A percentile compares a stretch with the other conserved stretches of the same genome.
Evolutionary conservation across 441 rosid genomes (phyloP).

Genomic region (Adansonia gregorii): DNA sequence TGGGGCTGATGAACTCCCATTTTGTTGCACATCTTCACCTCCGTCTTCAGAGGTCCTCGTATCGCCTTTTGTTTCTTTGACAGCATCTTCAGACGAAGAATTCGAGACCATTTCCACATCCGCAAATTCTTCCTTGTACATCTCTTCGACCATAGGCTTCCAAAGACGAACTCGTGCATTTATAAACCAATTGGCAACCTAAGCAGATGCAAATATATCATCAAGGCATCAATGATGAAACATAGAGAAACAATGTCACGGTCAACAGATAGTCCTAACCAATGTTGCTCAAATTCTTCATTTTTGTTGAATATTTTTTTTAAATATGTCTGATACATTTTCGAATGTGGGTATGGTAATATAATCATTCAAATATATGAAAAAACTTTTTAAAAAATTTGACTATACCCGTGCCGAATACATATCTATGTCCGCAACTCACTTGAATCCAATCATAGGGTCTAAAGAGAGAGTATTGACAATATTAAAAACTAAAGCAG

Average conservation of each 20-base stretch:
- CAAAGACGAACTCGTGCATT: conserved; percentile 92
- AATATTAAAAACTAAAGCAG: too few species aligned
- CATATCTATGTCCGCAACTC: too few species aligned
- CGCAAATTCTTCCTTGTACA: conserved; percentile 88
- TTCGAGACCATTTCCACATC: conserved; percentile 72
- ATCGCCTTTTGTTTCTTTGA: conserved; percentile 43
- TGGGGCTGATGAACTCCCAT: conserved; percentile 45
- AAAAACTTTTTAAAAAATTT: too few species aligned
- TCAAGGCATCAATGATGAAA: conserved; percentile 12
- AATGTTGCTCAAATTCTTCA: background rate
- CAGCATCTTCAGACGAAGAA: conserved; percentile 67
- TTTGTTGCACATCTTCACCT: conserved; percentile 59
- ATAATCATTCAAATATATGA: too few species aligned
- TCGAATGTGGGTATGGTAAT: too few species aligned
- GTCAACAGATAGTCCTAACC: background rate
- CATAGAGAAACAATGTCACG: too few species aligned
- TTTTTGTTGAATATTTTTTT: too few species aligned
- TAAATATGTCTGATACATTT: too few species aligned
- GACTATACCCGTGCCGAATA: too few species aligned
- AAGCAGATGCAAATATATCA: conserved; percentile 8
- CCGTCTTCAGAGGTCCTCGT: conserved; percentile 39
- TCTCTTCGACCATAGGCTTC: conserved; percentile 98
- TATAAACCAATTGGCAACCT: conserved; percentile 95
- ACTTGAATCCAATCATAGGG: too few species aligned
- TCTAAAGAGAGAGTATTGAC: too few species aligned